Conservation (phyloP, 805 yeast species). For the Pachysolen tannophilus region DNA sequence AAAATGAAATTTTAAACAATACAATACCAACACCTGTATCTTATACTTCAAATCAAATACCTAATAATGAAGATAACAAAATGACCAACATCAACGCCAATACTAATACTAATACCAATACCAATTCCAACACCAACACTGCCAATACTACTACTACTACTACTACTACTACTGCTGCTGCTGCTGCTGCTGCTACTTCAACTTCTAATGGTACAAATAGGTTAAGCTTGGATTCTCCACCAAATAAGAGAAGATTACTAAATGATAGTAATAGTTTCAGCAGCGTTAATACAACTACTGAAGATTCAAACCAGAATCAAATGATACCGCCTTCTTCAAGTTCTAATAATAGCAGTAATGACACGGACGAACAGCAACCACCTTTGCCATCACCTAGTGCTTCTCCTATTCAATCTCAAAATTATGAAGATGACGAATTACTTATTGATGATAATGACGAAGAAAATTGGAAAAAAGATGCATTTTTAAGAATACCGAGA, state of each 20-base stretch:
- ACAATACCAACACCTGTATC: too few species aligned
- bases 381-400: slow-evolving; percentile 68
- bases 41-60: too few species aligned
- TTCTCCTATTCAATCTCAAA: slow-evolving; percentile 37
- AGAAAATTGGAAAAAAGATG: slow-evolving; percentile 22
- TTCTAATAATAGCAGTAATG: not conserved
- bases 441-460: slow-evolving; percentile 2
- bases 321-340: slow-evolving; percentile 21
- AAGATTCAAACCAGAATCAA: not conserved
- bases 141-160: too few species aligned
- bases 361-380: slow-evolving; percentile 29
- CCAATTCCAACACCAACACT: too few species aligned
- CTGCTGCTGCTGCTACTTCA: too few species aligned
- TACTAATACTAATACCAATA: too few species aligned
- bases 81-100: too few species aligned
- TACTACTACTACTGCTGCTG: too few species aligned
- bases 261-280: not conserved
- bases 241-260: slow-evolving; percentile 2
- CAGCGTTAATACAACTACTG: slow-evolving; percentile 1
- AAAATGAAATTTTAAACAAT: too few species aligned
- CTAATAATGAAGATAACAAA: too few species aligned
- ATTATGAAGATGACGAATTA: slow-evolving; percentile 14
- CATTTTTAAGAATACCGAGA: slow-evolving; percentile 27
- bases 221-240: too few species aligned
- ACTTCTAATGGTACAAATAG: too few species aligned